Base-by-base conservation (phyloP, 2,329 filamentous ascomycete genomes). In the Salinomyces thailandicus region DNA sequence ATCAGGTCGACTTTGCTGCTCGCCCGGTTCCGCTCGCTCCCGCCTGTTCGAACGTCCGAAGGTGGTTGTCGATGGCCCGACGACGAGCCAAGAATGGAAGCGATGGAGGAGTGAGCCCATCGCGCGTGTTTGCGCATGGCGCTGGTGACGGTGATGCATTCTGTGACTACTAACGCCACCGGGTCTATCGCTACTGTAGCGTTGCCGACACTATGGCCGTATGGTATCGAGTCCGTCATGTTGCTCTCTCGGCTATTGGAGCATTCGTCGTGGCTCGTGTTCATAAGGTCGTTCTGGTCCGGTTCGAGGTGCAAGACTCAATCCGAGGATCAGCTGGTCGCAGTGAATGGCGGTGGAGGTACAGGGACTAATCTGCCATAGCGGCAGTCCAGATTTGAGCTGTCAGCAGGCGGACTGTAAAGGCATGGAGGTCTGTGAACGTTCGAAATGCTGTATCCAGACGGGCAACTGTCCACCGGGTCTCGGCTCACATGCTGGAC, bases 71-170 rank as follows among this genome's bases (percentile, higher is more conserved):
- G 45, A 1, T 36, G 22, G 7, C 37, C 42, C 18, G 31, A 35
- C 18, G 47, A 45, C 11, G 47, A 31, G 32, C 91, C 91, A 19
- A 98, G 71, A 43, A 98, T 98, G 36, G 89, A 89, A 24, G 91
- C 86, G 30, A 98, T 91, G 4, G 87, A 95, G 9, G 87, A 94
- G 60, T 96, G 87, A 32, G 86, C 85, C 71, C 89, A 96, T 47
- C 91, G 82, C 46, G 86, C 83, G 73, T 95, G 81, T 66, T 98
- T 98, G 55, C 93, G 87, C 74, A 98, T 95, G 43, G 87, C 86
- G 44, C 89, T 95, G 11, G 91, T 96, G 64, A 98, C 89, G 31
- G 87, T 89, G 58, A 96, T 96, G 62, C 91, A 98, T 78, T 98
- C 91, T 62, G 89, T 94, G 45, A 93, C 94, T 47, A 98, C 86